A percentile compares a stretch with the other conserved stretches of the same genome.
phyloP scores from a whole-genome alignment of 2,329 filamentous ascomycete species.

The Aureobasidium sp. region DNA sequence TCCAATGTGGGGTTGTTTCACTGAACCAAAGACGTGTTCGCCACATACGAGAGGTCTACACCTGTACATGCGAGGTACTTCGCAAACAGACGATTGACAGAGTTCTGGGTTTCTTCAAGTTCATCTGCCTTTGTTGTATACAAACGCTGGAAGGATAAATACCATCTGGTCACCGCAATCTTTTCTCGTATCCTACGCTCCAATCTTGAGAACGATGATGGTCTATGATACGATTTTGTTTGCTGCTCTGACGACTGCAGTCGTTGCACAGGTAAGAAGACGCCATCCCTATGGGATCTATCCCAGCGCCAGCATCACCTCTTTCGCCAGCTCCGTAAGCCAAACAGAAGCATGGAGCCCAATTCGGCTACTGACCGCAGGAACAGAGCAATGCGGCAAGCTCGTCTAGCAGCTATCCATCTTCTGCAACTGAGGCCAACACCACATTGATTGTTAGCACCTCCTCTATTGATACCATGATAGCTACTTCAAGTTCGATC shows the following conservation, averaged over 20 bases:
- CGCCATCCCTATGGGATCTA: conserved; percentile 6
- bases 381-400: neutral
- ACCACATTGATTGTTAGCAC: neutral
- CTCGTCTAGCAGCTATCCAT: neutral
- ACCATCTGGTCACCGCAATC: neutral
- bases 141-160: neutral
- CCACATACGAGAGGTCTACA: neutral
- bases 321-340: neutral
- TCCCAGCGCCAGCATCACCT: neutral
- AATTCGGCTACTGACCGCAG: neutral
- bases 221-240: neutral
- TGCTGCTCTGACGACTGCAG: neutral
- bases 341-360: neutral
- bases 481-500: neutral
- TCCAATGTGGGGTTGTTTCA: neutral
- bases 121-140: neutral
- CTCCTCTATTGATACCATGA: neutral
- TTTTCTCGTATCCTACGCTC: neutral
- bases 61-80: neutral
- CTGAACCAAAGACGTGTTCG: neutral
- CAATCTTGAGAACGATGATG: neutral
- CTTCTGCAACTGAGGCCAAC: neutral
- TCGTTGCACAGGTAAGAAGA: neutral
- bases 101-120: neutral
- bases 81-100: neutral